These are phyloP conservation scores for Leishmania guyanensis DNA, from an alignment of 208 protist species.

Conservation along the genomic window DNA sequence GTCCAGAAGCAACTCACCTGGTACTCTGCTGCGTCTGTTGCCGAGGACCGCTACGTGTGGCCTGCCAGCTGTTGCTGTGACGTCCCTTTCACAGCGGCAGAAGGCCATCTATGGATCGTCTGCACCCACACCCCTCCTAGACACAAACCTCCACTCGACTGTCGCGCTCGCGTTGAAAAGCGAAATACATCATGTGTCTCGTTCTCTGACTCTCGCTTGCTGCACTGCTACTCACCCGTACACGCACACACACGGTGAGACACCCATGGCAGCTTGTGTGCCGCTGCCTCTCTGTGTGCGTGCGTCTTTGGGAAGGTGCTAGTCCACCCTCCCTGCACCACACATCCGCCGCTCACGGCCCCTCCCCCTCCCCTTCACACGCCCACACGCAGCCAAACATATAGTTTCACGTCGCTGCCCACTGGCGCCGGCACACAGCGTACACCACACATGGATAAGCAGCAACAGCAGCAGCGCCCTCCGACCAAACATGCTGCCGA, in stretches of 20 bases:
- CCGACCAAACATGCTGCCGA: neutral
- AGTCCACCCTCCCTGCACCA: neutral
- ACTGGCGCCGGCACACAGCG: neutral
- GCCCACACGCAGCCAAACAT: neutral
- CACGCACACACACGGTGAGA: neutral
- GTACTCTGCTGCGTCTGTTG: neutral
- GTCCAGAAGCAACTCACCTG: neutral
- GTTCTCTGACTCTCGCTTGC: neutral
- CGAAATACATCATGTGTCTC: neutral
- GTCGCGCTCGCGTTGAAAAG: neutral
- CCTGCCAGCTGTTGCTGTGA: neutral
- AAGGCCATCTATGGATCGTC: neutral
- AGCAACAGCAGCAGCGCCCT: neutral
- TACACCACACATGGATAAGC: neutral
- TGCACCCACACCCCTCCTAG: neutral
- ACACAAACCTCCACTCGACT: neutral
- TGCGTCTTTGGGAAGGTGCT: neutral
- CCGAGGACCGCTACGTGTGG: neutral
- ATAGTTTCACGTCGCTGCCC: neutral
- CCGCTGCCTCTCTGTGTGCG: neutral
- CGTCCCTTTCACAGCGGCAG: neutral
- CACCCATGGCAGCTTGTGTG: neutral
- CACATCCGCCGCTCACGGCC: neutral
- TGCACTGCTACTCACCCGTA: neutral
- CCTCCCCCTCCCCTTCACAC: neutral